A percentile compares a stretch with the other conserved stretches of the same genome.
Conservation (phyloP, 495 filamentous ascomycete genomes). For the Trichoderma orchidacearum region DNA sequence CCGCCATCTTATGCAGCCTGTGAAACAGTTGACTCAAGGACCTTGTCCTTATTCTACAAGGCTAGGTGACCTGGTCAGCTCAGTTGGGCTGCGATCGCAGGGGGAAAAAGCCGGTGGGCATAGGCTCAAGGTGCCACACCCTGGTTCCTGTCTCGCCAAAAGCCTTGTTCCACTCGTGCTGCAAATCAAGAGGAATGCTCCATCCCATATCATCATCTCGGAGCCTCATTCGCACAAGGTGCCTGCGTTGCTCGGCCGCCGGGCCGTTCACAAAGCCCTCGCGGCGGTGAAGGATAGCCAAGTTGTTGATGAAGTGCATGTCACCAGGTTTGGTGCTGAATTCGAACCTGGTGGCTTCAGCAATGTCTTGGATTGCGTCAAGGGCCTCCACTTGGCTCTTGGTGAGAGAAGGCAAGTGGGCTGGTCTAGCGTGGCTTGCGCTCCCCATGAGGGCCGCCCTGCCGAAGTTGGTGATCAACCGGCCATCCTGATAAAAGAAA, state of each 20-base stretch:
- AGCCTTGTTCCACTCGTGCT: conserved; percentile 28
- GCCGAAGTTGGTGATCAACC: conserved; percentile 46
- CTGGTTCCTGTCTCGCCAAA: conserved; percentile 18
- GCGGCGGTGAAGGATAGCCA: conserved; percentile 53
- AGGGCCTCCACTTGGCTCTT: conserved; percentile 46
- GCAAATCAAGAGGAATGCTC: conserved; percentile 28
- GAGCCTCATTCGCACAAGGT: conserved; percentile 38
- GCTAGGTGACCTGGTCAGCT: conserved; percentile 2
- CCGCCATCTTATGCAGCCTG: background rate
- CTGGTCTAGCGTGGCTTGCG: conserved; percentile 36
- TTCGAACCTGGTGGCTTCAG: conserved; percentile 39
- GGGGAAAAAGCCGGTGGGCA: conserved; percentile 34
- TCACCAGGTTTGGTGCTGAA: conserved; percentile 47
- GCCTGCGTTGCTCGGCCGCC: conserved; percentile 24
- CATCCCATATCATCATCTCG: conserved; percentile 29
- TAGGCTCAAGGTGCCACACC: conserved; percentile 37
- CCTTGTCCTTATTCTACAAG: background rate
- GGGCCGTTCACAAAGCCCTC: conserved; percentile 43
- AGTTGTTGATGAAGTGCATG: conserved; percentile 64
- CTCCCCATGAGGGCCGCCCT: conserved; percentile 44
- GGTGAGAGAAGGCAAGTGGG: conserved; percentile 40
- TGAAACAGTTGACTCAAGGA: background rate
- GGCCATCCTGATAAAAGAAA: conserved; percentile 40
- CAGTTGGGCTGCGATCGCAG: conserved; percentile 34
- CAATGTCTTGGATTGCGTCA: conserved; percentile 47